phyloP scores from a whole-genome alignment of 2,329 filamentous ascomycete genomes.

The Monilinia laxa region DNA sequence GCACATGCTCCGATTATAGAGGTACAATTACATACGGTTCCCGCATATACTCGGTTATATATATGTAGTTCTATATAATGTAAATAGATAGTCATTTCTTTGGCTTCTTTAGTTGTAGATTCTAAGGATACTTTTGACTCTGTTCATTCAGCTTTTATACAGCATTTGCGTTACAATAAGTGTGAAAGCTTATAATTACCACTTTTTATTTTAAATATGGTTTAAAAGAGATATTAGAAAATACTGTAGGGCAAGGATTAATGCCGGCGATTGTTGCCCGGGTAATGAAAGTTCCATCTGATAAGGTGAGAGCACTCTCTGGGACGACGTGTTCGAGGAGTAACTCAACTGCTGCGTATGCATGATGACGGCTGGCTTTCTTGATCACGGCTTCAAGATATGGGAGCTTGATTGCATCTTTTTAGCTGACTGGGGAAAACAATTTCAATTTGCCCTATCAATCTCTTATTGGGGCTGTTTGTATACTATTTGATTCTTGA shows the following conservation, averaged over 20 bases:
- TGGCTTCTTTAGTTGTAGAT: no score
- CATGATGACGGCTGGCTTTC: constrained; percentile 49
- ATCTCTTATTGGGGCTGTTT: constrained; percentile 8
- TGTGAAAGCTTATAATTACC: no score
- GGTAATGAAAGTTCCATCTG: constrained; percentile 37
- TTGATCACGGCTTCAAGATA: constrained; percentile 46
- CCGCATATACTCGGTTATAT: no score
- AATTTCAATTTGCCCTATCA: background rate
- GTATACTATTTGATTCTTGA: constrained; percentile 41
- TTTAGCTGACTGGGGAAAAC: background rate
- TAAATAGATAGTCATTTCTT: no score
- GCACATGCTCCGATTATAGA: no score
- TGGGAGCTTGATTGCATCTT: constrained; percentile 6
- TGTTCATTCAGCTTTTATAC: no score
- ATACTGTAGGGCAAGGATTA: constrained; percentile 37
- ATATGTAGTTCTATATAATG: no score
- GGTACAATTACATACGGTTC: no score
- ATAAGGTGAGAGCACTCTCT: constrained; percentile 30
- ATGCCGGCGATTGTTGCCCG: constrained; percentile 39
- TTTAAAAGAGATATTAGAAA: no score
- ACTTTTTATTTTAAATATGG: no score
- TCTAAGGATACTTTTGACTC: no score
- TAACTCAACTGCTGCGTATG: constrained; percentile 47
- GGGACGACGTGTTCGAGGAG: constrained; percentile 47
- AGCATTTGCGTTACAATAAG: no score